Conservation (phyloP, 2,329 filamentous ascomycete species). For the Aspergillus eucalypticola region DNA sequence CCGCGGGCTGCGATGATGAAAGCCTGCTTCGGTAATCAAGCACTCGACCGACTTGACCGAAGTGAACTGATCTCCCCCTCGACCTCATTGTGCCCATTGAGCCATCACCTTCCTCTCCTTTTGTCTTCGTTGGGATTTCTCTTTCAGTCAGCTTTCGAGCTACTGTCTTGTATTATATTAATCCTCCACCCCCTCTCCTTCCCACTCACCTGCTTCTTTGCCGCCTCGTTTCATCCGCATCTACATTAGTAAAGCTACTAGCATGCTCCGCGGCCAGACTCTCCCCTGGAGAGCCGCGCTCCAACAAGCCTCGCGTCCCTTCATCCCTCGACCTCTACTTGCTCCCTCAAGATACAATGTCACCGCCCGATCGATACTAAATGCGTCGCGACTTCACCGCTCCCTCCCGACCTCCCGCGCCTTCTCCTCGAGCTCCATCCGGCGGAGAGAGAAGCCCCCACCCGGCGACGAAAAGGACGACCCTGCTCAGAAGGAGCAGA, state of each 20-base stretch:
- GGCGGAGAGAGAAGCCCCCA: slow-evolving; percentile 59
- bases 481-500: slow-evolving; percentile 28
- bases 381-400: slow-evolving; percentile 25
- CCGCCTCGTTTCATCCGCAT: slow-evolving; percentile 9
- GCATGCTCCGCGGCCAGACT: slow-evolving; percentile 66
- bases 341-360: slow-evolving; percentile 35
- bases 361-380: slow-evolving; percentile 29
- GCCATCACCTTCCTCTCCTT: neutral
- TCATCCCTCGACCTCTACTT: slow-evolving; percentile 36
- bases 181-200: slow-evolving; percentile 10
- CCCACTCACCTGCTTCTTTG: slow-evolving; percentile 14
- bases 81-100: slow-evolving; percentile 19
- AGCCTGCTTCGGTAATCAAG: slow-evolving; percentile 34
- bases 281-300: slow-evolving; percentile 66
- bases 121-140: neutral
- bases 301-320: slow-evolving; percentile 50
- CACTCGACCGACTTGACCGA: slow-evolving; percentile 16
- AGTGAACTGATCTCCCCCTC: slow-evolving; percentile 13
- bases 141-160: neutral
- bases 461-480: slow-evolving; percentile 43
- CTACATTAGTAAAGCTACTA: slow-evolving; percentile 28
- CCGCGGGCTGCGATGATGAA: slow-evolving; percentile 35
- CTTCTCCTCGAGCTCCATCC: slow-evolving; percentile 49
- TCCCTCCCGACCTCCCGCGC: slow-evolving; percentile 35
- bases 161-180: slow-evolving; percentile 13